Base-by-base conservation (phyloP, 2,329 filamentous ascomycete genomes). In the Fusarium torreyae region DNA sequence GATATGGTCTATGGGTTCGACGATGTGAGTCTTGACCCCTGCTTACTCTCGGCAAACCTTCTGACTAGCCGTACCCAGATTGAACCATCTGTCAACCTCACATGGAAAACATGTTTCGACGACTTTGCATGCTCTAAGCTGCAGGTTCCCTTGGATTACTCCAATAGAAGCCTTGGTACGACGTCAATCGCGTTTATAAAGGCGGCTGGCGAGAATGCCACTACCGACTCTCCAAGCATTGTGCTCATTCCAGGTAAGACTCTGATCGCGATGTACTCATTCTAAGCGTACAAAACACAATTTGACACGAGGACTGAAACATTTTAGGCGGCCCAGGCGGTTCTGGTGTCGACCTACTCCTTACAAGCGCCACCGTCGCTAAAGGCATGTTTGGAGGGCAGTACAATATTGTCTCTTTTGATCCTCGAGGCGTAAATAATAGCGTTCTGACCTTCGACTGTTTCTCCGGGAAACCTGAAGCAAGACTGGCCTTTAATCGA, bases 331-430 rank as follows among this genome's bases (percentile, higher is more conserved):
- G 52, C 10, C 52, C 52, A 3, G 52, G 52, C 5, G 43, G 33
- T 11, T 55, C 52, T 18, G 15, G 40, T 6, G 18, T 55, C 3
- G 52, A 55, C 14, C 14, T 31, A 1, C 31, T 55, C 7, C 31
- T 20, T 1, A 17, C 24, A 9, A 17, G 18, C 9, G 26, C 15
- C 20, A 24, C 18, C 5, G 10, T 15, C 3, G 2, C 18, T 1
- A 26, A 34, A 6, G 40, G 22, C n/a, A 28, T 55, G 13, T 28
- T 55, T 10, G 52, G 52, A 3, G 52, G 46, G 20, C 9, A 15
- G 14, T 55, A 55, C 5, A 55, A 48, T 6, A 28, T 48, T 17
- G 33, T 55, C 10, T 34, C 22, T 8, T 48, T 55, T 5, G 52
- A 55, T 9, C 52, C 52, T 5, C 52, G 52, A 4, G 52, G 52